A percentile compares a stretch with the other conserved stretches of the same genome.
These are phyloP conservation scores for Tylopilus felleus DNA, from an alignment of 768 basidiomycete species.

Conservation along the genomic window DNA sequence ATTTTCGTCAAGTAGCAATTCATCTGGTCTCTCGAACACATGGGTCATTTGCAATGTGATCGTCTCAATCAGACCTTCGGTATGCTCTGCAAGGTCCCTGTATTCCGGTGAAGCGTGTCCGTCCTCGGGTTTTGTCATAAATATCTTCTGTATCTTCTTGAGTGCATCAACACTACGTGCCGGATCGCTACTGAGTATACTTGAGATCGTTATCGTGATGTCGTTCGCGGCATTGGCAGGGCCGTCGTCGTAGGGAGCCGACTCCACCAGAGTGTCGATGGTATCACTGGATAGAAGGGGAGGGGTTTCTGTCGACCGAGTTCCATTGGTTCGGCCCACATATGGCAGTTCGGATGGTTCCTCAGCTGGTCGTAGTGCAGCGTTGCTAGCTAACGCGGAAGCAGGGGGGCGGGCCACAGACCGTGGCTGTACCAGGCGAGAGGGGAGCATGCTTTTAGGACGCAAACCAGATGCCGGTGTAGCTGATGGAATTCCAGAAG, in stretches of 20 bases:
- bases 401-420: conserved; percentile 35
- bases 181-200: conserved; percentile 85
- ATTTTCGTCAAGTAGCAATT: conserved; percentile 70
- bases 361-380: conserved; percentile 20
- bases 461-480: conserved; percentile 41
- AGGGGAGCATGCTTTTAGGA: conserved; percentile 70
- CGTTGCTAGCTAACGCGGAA: conserved; percentile 21
- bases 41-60: conserved; percentile 90
- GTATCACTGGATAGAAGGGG: conserved; percentile 21
- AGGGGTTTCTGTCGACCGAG: conserved; percentile 11
- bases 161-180: conserved; percentile 86
- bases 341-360: conserved; percentile 33
- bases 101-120: conserved; percentile 68
- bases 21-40: conserved; percentile 80
- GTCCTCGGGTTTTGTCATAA: conserved; percentile 71
- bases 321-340: conserved; percentile 18
- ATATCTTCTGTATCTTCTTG: conserved; percentile 87
- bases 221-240: conserved; percentile 40
- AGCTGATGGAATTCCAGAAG: conserved; percentile 31
- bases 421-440: conserved; percentile 67
- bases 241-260: conserved; percentile 23
- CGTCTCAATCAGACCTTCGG: conserved; percentile 84
- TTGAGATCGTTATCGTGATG: conserved; percentile 81
- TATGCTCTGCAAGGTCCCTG: conserved; percentile 73
- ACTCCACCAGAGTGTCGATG: conserved; percentile 35